phyloP scores from a whole-genome alignment of 1,284 basidiomycete genomes.

The Cutaneotrichosporon curvatum region DNA sequence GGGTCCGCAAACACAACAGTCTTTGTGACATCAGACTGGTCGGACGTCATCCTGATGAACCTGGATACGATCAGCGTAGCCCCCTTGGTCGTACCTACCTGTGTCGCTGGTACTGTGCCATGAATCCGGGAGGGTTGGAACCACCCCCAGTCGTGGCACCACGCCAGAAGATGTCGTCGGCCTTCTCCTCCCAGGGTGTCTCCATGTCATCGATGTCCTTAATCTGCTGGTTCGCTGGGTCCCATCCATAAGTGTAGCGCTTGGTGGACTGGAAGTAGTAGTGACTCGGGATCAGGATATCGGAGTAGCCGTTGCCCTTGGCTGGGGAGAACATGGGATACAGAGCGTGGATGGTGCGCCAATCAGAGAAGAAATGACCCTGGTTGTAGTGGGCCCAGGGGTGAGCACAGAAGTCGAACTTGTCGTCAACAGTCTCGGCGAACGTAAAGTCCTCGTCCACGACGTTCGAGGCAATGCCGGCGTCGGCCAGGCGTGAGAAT shows the following conservation, averaged over 20 bases:
- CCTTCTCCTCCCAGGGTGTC: slow-evolving; percentile 57
- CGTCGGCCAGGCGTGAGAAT: slow-evolving; percentile 43
- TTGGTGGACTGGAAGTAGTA: slow-evolving; percentile 81
- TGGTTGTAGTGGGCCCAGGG: slow-evolving; percentile 78
- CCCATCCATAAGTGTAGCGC: slow-evolving; percentile 85
- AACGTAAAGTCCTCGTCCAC: slow-evolving; percentile 58
- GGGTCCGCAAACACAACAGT: slow-evolving; percentile 72
- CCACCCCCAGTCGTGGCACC: slow-evolving; percentile 90
- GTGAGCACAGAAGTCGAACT: slow-evolving; percentile 67
- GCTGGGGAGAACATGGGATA: slow-evolving; percentile 89
- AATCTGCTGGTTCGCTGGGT: slow-evolving; percentile 61
- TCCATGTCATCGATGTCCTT: slow-evolving; percentile 74
- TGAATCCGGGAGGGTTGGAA: slow-evolving; percentile 73
- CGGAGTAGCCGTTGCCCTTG: slow-evolving; percentile 70
- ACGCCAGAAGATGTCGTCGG: slow-evolving; percentile 52
- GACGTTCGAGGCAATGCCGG: slow-evolving; percentile 43
- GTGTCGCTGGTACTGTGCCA: slow-evolving; percentile 79
- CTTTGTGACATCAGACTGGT: slow-evolving; percentile 53
- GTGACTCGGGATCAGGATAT: slow-evolving; percentile 87
- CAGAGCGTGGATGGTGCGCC: slow-evolving; percentile 72
- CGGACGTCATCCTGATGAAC: slow-evolving; percentile 70
- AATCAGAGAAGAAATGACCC: slow-evolving; percentile 93
- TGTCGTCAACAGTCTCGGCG: slow-evolving; percentile 54
- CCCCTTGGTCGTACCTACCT: slow-evolving; percentile 49
- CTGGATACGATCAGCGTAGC: slow-evolving; percentile 45